Conservation (phyloP, 2,329 filamentous ascomycete species). For the Chaetomiaceae sp. region DNA sequence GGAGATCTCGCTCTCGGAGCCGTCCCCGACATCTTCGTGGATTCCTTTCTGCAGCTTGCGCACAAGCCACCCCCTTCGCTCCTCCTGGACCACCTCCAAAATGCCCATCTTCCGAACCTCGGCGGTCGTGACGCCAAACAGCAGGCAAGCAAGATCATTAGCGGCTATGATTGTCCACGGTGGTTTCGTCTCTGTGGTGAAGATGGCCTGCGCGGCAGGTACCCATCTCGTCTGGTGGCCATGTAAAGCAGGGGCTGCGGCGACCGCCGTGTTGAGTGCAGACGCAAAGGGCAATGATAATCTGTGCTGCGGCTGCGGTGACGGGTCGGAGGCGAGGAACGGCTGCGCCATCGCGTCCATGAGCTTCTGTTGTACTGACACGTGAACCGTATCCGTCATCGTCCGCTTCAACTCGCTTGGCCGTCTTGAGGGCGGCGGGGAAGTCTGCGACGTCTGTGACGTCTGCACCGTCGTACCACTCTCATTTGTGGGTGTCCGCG, state of each 20-base stretch:
- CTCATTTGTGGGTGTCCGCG: conserved; percentile 47
- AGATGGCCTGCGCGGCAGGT: conserved; percentile 90
- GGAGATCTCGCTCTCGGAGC: conserved; percentile 34
- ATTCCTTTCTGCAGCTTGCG: conserved; percentile 69
- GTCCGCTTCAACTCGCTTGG: conserved; percentile 72
- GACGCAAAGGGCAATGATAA: conserved; percentile 37
- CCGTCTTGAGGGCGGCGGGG: conserved; percentile 54
- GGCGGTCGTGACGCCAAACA: conserved; percentile 98
- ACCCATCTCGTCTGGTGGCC: conserved; percentile 87
- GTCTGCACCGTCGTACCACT: conserved; percentile 48
- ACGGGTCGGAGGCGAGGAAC: conserved; percentile 54
- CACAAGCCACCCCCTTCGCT: conserved; percentile 84
- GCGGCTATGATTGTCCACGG: conserved; percentile 96
- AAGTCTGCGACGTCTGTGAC: conserved; percentile 46
- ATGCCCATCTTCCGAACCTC: conserved; percentile 95
- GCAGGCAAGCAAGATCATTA: conserved; percentile 90
- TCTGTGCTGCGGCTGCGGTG: conserved; percentile 31
- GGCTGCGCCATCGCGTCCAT: conserved; percentile 82
- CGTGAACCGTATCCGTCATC: conserved; percentile 77
- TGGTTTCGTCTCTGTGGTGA: conserved; percentile 84
- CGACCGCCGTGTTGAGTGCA: conserved; percentile 40
- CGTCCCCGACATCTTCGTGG: conserved; percentile 40
- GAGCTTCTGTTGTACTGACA: conserved; percentile 74
- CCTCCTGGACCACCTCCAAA: conserved; percentile 86
- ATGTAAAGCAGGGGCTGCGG: conserved; percentile 62